Evolutionary conservation across 495 filamentous ascomycete genomes (phyloP).

Genomic region (Neurospora cerealis): DNA sequence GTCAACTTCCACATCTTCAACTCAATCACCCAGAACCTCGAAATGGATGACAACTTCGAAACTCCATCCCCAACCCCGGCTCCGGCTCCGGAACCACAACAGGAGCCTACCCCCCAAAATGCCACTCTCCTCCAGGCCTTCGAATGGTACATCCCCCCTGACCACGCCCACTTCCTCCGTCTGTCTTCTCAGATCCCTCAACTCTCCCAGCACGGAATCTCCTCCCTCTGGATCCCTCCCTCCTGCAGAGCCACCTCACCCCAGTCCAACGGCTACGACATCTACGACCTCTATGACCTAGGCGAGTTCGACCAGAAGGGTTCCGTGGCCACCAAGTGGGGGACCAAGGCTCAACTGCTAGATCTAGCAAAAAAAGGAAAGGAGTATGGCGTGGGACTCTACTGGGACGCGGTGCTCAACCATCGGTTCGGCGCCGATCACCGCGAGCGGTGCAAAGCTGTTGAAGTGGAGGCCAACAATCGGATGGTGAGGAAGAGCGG

Average conservation of each 20-base stretch:
- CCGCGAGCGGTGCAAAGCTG: slow-evolving; percentile 46
- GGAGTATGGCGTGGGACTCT: slow-evolving; percentile 45
- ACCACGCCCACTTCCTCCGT: slow-evolving; percentile 54
- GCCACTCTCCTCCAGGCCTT: slow-evolving; percentile 59
- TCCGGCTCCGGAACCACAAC: not conserved
- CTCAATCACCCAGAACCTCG: not conserved
- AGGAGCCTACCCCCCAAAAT: slow-evolving; percentile 33
- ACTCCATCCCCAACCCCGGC: not conserved
- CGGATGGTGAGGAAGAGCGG: slow-evolving; percentile 46
- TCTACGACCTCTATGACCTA: slow-evolving; percentile 68
- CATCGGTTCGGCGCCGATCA: slow-evolving; percentile 64
- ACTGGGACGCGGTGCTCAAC: slow-evolving; percentile 70
- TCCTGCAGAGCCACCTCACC: slow-evolving; percentile 56
- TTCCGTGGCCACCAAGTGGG: slow-evolving; percentile 57
- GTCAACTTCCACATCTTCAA: not conserved
- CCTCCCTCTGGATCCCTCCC: slow-evolving; percentile 63
- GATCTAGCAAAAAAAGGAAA: slow-evolving; percentile 40
- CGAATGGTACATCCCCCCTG: slow-evolving; percentile 65
- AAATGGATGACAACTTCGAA: not conserved
- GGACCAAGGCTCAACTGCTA: slow-evolving; percentile 54
- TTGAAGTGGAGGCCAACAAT: slow-evolving; percentile 54
- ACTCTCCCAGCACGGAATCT: slow-evolving; percentile 51
- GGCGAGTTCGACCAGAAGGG: slow-evolving; percentile 73
- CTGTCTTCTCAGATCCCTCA: slow-evolving; percentile 43
- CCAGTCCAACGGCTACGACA: slow-evolving; percentile 63